Evolutionary conservation across 1,284 basidiomycete genomes (phyloP).

Genomic region (Ceratobasidium sp.): DNA sequence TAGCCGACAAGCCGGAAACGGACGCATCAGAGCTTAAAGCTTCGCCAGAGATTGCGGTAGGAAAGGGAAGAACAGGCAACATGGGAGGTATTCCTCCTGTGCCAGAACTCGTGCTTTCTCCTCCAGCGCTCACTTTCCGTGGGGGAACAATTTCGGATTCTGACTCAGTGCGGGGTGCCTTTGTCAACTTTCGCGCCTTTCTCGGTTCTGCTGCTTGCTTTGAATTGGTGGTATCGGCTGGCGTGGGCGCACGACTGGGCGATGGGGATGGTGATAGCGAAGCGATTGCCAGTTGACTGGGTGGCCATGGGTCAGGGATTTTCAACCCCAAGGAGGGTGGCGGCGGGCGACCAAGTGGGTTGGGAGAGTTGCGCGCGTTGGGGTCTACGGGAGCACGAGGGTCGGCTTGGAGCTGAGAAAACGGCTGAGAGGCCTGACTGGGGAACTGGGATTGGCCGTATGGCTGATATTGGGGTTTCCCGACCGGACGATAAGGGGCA

Average conservation of each 20-base stretch:
- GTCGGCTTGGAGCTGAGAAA: neutral
- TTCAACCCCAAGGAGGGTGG: constrained; percentile 10
- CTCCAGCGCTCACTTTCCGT: constrained; percentile 12
- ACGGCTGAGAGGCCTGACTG: neutral
- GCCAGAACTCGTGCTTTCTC: neutral
- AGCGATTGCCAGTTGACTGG: constrained; percentile 25
- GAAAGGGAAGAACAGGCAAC: constrained; percentile 23
- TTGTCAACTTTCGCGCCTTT: constrained; percentile 29
- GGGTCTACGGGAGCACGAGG: neutral
- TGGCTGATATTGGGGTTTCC: constrained; percentile 7
- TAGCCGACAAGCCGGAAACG: constrained; percentile 21
- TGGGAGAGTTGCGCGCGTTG: neutral
- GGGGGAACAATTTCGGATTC: constrained; percentile 3
- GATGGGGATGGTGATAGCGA: constrained; percentile 17
- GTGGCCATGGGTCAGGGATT: constrained; percentile 12
- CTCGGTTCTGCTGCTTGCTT: constrained; percentile 28
- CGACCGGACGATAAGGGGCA: neutral
- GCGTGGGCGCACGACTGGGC: constrained; percentile 16
- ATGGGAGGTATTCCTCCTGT: neutral
- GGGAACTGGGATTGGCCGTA: constrained; percentile 15
- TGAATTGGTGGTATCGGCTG: neutral
- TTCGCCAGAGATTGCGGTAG: neutral
- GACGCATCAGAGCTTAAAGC: constrained; percentile 21
- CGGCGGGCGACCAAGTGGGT: neutral
- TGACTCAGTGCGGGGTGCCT: constrained; percentile 1